Evolutionary conservation across 495 filamentous ascomycete species (phyloP).

Genomic region (Penicillium canariense): DNA sequence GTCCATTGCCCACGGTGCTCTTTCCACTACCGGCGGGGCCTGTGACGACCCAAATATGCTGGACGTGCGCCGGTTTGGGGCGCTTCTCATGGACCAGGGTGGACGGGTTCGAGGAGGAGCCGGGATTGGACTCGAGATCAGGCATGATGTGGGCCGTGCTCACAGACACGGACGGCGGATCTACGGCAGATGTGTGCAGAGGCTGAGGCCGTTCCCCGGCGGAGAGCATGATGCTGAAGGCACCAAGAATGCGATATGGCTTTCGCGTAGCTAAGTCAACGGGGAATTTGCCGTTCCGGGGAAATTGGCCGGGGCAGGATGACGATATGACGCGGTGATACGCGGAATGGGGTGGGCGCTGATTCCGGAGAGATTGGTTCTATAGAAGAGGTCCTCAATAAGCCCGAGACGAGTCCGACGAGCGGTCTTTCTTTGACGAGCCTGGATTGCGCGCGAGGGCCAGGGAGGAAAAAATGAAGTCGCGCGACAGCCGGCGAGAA

Average conservation of each 20-base stretch:
- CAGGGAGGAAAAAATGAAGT: constrained; percentile 14
- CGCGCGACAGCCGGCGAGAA: constrained; percentile 16
- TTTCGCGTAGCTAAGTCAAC: not conserved
- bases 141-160: constrained; percentile 25
- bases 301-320: constrained; percentile 17
- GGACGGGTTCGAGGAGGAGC: constrained; percentile 22
- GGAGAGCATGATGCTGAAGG: constrained; percentile 43
- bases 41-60: constrained; percentile 97
- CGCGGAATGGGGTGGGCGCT: not conserved
- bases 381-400: not conserved
- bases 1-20: constrained; percentile 80
- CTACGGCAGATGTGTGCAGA: constrained; percentile 25
- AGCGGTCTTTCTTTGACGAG: not conserved
- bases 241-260: constrained; percentile 5
- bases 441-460: not conserved
- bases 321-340: constrained; percentile 21
- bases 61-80: constrained; percentile 36
- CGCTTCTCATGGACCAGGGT: constrained; percentile 20
- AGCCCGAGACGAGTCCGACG: not conserved
- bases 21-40: constrained; percentile 97
- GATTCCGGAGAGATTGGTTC: not conserved
- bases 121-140: constrained; percentile 17
- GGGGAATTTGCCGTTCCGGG: constrained; percentile 5
- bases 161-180: constrained; percentile 21
- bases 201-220: constrained; percentile 40